Percentiles rank a stretch among this genome's conserved stretches.
phyloP scores from a whole-genome alignment of 2,329 filamentous ascomycete genomes.

The Fusarium coffeatum region DNA sequence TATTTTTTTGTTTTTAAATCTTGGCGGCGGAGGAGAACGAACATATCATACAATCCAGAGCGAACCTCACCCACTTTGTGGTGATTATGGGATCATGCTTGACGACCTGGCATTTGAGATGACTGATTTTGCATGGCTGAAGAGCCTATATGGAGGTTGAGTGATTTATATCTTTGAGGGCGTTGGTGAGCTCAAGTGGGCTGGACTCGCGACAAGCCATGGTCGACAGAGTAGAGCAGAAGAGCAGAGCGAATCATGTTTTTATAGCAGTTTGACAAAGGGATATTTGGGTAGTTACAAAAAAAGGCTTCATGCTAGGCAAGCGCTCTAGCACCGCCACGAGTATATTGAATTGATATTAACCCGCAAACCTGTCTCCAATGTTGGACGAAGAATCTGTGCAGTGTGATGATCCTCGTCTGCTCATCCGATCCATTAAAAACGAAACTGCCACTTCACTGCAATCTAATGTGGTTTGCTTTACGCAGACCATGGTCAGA shows the following conservation, averaged over 20 bases:
- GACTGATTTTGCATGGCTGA: slow-evolving; percentile 46
- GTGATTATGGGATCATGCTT: slow-evolving; percentile 49
- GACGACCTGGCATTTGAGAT: slow-evolving; percentile 48
- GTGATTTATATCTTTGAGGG: slow-evolving; percentile 44
- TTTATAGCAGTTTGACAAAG: slow-evolving; percentile 39
- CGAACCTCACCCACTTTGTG: slow-evolving; percentile 38
- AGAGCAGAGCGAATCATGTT: slow-evolving; percentile 40
- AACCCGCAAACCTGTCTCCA: slow-evolving; percentile 9
- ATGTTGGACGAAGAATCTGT: not conserved
- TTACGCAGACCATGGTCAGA: not conserved
- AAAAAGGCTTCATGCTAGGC: slow-evolving; percentile 44
- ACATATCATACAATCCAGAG: slow-evolving; percentile 43
- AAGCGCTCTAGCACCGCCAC: slow-evolving; percentile 43
- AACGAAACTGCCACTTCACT: not conserved
- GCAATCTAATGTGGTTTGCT: not conserved
- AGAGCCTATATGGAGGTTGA: slow-evolving; percentile 44
- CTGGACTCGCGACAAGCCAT: slow-evolving; percentile 41
- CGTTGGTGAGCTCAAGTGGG: slow-evolving; percentile 50
- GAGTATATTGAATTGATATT: slow-evolving; percentile 39
- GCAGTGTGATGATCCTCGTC: not conserved
- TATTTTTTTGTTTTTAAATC: slow-evolving; percentile 42
- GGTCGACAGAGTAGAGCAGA: slow-evolving; percentile 38
- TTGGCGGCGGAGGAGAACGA: slow-evolving; percentile 30
- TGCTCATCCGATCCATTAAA: not conserved
- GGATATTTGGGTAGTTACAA: slow-evolving; percentile 45